Evolutionary conservation across 2,329 filamentous ascomycete species (phyloP), one percentile per base, ranked within the genome.

Genomic region (Microcyclospora tardicrescens): DNA sequence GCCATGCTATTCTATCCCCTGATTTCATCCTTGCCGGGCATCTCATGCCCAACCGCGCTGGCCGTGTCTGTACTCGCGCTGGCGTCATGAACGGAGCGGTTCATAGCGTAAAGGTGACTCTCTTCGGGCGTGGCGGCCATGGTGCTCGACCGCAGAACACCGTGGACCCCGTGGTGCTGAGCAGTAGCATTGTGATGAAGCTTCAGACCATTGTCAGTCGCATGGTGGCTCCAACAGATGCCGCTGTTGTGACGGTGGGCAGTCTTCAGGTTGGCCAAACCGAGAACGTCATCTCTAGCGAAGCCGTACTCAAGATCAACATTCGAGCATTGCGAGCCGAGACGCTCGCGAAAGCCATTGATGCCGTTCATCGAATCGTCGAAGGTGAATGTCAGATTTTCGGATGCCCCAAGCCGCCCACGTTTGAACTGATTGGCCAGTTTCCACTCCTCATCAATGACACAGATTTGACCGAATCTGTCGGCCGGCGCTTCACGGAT

Each of bases 101-200:
- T 10, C 64, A 68, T 42, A 58, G 44, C 28, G 48, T 60, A 46
- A 43, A 50, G 36, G 62, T 77, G 13, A 75, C 68, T 0, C 61
- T 79, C n/a, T 67, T 65, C 47, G 75, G 75, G 3, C 65, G 71
- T 10, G 72, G 73, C 40, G 71, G 72, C 0, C 75, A 79, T 48
- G 75, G 70, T 1, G 69, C 65, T 1, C 67, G 67, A 50, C 75
- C 75, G 0, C 68, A 77, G 49, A 58, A 61, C 24, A 66, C 67
- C 1, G 62, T 77, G 24, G 75, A 79, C 47, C 75, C 75, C 0
- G 70, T 73, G 4, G 60, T 78, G 2, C 66, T 76, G 46, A 73
- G 74, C 10, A 65, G 69, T 1, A 64, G 66, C 45, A 68, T 72
- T 6, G 68, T 78, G 6, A 55, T 75, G 12, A 59, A 72, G 13